Evolutionary conservation across 441 rosid species (phyloP).

Genomic region (Pelargonium citronellum): DNA sequence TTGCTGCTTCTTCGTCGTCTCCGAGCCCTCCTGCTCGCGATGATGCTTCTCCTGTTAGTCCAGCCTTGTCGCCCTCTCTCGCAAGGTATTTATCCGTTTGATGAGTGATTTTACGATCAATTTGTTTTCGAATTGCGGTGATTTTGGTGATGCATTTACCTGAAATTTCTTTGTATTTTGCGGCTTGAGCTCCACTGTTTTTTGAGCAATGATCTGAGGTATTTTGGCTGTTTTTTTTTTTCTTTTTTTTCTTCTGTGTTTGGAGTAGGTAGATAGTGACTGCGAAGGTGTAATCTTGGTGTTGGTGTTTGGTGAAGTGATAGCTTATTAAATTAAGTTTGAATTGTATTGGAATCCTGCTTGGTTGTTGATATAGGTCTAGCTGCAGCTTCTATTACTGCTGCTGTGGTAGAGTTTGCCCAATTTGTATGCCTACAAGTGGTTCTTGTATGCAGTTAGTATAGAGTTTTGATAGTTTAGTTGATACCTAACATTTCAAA

Average conservation of each 20-base stretch:
- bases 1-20: slow-evolving; percentile 38
- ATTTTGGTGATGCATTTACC: slow-evolving; percentile 19
- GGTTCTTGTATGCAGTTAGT: background rate
- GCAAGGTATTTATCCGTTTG: slow-evolving; percentile 44
- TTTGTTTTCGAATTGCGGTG: background rate
- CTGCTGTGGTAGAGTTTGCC: background rate
- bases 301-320: background rate
- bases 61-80: slow-evolving; percentile 47
- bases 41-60: slow-evolving; percentile 32
- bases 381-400: background rate
- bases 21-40: slow-evolving; percentile 40
- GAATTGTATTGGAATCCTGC: background rate
- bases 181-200: background rate
- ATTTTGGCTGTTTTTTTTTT: background rate
- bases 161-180: background rate
- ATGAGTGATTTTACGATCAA: background rate
- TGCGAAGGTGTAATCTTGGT: background rate
- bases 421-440: background rate
- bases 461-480: too few species aligned
- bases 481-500: too few species aligned
- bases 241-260: background rate
- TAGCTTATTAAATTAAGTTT: background rate
- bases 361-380: background rate
- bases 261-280: too few species aligned
- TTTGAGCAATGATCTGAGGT: background rate